These are phyloP conservation scores for Trifolium repens DNA, from an alignment of 306 rosid genomes.

Conservation along the genomic window DNA sequence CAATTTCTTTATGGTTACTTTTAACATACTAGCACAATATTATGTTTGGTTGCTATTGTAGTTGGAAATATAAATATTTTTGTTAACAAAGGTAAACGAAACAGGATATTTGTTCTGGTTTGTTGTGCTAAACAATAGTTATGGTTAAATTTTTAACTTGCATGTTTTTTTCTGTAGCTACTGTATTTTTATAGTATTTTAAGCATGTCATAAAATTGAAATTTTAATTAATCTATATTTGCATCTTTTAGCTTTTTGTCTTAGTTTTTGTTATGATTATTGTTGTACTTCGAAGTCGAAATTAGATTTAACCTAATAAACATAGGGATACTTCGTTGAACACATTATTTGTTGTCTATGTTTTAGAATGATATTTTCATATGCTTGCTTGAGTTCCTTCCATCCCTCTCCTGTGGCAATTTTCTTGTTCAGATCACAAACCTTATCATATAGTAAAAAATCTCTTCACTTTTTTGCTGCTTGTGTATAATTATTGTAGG, in stretches of 20 bases:
- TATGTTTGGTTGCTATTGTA: not conserved
- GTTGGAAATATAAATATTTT: slow-evolving; percentile 15
- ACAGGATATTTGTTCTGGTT: not conserved
- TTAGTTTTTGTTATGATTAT: not conserved
- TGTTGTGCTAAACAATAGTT: not conserved
- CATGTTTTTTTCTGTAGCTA: slow-evolving; percentile 1
- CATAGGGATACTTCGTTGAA: not conserved
- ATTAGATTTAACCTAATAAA: not conserved
- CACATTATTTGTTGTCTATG: not conserved
- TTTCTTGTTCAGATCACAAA: slow-evolving; percentile 13
- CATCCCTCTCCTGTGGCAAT: not conserved
- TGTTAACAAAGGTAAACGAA: not conserved
- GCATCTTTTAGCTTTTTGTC: not conserved
- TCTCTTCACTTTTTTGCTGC: slow-evolving; percentile 22
- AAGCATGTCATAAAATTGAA: slow-evolving; percentile 8
- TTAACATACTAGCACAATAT: not conserved
- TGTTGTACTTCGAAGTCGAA: not conserved
- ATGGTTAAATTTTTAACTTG: not conserved
- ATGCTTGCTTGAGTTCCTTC: not conserved
- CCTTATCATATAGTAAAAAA: not conserved
- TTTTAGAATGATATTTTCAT: slow-evolving; percentile 1
- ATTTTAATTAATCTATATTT: not conserved
- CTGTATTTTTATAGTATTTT: slow-evolving; percentile 1
- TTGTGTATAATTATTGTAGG: slow-evolving; percentile 49
- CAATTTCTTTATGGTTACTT: not conserved